phyloP scores from a whole-genome alignment of 2,329 filamentous ascomycete species.

The Chaetomium sp. region DNA sequence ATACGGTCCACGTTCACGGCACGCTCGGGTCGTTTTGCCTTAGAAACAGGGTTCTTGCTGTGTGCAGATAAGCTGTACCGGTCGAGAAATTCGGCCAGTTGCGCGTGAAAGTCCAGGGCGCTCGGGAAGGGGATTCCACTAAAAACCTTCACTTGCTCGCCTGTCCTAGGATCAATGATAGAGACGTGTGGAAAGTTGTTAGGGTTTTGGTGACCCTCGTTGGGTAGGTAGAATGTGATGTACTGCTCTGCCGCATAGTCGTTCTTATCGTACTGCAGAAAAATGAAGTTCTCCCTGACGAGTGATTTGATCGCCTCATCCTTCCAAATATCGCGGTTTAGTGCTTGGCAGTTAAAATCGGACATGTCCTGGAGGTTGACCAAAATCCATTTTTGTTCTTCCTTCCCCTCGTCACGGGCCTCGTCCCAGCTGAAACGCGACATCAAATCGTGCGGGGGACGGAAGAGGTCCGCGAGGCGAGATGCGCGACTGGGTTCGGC shows the following conservation, averaged over 20 bases:
- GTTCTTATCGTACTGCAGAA: slow-evolving; percentile 87
- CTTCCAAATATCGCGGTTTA: slow-evolving; percentile 97
- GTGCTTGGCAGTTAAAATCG: slow-evolving; percentile 86
- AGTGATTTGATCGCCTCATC: slow-evolving; percentile 71
- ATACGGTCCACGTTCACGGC: slow-evolving; percentile 74
- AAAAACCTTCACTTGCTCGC: slow-evolving; percentile 96
- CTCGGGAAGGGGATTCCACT: slow-evolving; percentile 73
- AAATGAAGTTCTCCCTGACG: slow-evolving; percentile 86
- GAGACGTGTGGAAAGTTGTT: slow-evolving; percentile 94
- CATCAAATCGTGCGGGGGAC: slow-evolving; percentile 89
- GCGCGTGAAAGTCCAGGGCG: slow-evolving; percentile 76
- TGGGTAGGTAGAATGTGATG: slow-evolving; percentile 79
- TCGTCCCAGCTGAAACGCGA: slow-evolving; percentile 72
- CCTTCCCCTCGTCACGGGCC: slow-evolving; percentile 78
- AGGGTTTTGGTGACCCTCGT: slow-evolving; percentile 64
- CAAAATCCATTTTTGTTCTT: slow-evolving; percentile 85
- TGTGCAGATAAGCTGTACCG: slow-evolving; percentile 83
- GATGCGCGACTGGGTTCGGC: slow-evolving; percentile 64
- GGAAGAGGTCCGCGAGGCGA: slow-evolving; percentile 83
- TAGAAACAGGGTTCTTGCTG: slow-evolving; percentile 89
- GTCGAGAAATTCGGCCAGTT: slow-evolving; percentile 93
- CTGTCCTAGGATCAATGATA: slow-evolving; percentile 90
- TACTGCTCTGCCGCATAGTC: slow-evolving; percentile 74
- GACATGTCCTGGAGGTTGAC: slow-evolving; percentile 93
- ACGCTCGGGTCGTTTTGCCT: slow-evolving; percentile 58